Conservation (phyloP, 169 alveolate genomes). For the Plasmodium malariae region DNA sequence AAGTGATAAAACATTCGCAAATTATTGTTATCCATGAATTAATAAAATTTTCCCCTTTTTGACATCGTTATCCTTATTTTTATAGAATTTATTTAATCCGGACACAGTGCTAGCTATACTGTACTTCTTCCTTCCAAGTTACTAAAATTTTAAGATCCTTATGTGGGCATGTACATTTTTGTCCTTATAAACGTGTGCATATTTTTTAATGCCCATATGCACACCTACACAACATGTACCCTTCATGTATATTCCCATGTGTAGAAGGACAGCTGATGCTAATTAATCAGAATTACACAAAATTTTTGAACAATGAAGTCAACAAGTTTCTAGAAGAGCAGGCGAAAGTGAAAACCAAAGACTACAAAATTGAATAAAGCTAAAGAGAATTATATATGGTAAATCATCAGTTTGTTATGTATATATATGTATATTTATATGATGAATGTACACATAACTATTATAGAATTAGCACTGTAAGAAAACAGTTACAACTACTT, state of each 20-base stretch:
- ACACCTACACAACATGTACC: conserved; percentile 3
- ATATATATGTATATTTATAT: no score
- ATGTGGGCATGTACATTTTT: neutral
- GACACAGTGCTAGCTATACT: conserved; percentile 51
- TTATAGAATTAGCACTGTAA: no score
- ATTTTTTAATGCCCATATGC: no score
- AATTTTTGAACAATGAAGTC: conserved; percentile 12
- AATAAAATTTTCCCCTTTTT: neutral
- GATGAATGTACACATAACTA: no score
- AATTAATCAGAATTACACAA: conserved; percentile 7
- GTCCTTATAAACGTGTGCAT: neutral
- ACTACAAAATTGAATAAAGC: neutral
- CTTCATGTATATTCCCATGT: neutral
- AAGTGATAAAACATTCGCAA: no score
- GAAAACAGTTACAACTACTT: no score
- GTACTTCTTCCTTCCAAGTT: conserved; percentile 59
- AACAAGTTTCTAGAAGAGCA: conserved; percentile 33
- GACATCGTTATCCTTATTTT: neutral
- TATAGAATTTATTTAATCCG: conserved; percentile 37
- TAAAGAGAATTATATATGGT: neutral
- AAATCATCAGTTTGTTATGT: neutral
- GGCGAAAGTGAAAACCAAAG: neutral
- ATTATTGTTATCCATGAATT: neutral
- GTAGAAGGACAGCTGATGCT: conserved; percentile 47
- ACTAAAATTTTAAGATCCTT: neutral